These are phyloP conservation scores for Xerocomellus chrysenteron DNA, from an alignment of 768 basidiomycete species.

Conservation along the genomic window DNA sequence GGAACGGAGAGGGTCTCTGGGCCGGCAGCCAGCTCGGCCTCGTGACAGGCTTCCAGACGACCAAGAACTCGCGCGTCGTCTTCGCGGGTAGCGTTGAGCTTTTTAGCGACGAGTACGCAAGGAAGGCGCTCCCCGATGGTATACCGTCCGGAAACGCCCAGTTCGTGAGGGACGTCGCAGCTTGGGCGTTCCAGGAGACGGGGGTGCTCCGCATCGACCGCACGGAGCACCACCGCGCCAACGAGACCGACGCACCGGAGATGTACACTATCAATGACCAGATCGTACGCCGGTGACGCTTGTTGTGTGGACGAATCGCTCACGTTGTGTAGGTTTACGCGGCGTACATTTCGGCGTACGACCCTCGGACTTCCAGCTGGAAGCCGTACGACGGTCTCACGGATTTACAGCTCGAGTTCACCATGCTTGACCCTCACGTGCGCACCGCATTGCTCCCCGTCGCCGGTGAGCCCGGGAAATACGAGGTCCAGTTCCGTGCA, in stretches of 20 bases:
- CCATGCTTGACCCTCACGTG: constrained; percentile 97
- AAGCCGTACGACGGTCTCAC: constrained; percentile 64
- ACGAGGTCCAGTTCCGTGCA: constrained; percentile 80
- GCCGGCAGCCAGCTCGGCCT: constrained; percentile 75
- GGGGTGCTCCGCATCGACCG: constrained; percentile 76
- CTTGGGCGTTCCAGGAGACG: constrained; percentile 91
- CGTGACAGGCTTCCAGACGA: constrained; percentile 88
- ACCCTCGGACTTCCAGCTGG: constrained; percentile 60
- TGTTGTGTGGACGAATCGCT: neutral
- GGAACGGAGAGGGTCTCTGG: constrained; percentile 77
- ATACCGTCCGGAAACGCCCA: constrained; percentile 70
- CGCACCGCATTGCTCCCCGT: constrained; percentile 73
- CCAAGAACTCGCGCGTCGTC: constrained; percentile 69
- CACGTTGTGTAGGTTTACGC: constrained; percentile 58
- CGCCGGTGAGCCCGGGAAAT: constrained; percentile 57
- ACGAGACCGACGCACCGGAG: constrained; percentile 59
- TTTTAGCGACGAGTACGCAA: constrained; percentile 73
- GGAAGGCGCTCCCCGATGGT: constrained; percentile 60
- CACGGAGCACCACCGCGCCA: constrained; percentile 69
- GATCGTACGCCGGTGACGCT: constrained; percentile 47
- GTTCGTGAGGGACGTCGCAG: constrained; percentile 70
- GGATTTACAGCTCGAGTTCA: constrained; percentile 94
- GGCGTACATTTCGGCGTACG: constrained; percentile 68
- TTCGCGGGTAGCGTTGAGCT: constrained; percentile 82
- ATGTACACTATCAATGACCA: constrained; percentile 86